Conservation (phyloP, 2,329 filamentous ascomycete species). For the Hymenoscyphus fraxineus region DNA sequence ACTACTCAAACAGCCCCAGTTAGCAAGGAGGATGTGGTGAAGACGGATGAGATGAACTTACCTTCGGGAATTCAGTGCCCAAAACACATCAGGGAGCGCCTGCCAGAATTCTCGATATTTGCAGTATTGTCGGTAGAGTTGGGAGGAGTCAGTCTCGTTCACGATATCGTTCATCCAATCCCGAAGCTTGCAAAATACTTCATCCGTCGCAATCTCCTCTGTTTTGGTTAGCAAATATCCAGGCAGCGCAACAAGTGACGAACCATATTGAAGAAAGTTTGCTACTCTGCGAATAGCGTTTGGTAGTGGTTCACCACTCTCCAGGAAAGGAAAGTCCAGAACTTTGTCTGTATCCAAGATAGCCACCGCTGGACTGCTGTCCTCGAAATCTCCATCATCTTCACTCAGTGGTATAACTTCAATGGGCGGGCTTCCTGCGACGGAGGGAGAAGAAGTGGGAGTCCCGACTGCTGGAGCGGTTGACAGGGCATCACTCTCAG, state of each 20-base stretch:
- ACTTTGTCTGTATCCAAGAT: constrained; percentile 42
- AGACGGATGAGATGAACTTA: constrained; percentile 31
- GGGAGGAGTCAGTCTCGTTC: constrained; percentile 35
- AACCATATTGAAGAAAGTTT: constrained; percentile 38
- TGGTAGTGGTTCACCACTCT: constrained; percentile 20
- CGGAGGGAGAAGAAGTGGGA: constrained; percentile 33
- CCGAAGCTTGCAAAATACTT: constrained; percentile 43
- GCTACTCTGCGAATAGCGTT: constrained; percentile 28
- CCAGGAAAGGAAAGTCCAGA: constrained; percentile 43
- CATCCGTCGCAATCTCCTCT: constrained; percentile 44
- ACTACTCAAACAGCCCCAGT: constrained; percentile 23
- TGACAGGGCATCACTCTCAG: constrained; percentile 32
- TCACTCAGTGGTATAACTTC: constrained; percentile 29
- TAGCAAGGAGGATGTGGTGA: constrained; percentile 12
- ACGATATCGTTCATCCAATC: constrained; percentile 51
- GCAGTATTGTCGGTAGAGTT: constrained; percentile 42
- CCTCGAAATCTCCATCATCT: constrained; percentile 28
- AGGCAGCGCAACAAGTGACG: constrained; percentile 22
- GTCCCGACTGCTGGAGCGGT: constrained; percentile 31
- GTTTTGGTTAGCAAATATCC: constrained; percentile 26
- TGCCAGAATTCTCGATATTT: constrained; percentile 50
- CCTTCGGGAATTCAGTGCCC: constrained; percentile 40
- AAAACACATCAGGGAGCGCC: constrained; percentile 48
- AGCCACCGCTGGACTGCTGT: constrained; percentile 28
- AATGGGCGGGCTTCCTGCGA: constrained; percentile 30